A percentile compares a stretch with the other conserved stretches of the same genome.
Evolutionary conservation across 2,329 filamentous ascomycete genomes (phyloP).

Genomic region (Fusarium cicatricum): DNA sequence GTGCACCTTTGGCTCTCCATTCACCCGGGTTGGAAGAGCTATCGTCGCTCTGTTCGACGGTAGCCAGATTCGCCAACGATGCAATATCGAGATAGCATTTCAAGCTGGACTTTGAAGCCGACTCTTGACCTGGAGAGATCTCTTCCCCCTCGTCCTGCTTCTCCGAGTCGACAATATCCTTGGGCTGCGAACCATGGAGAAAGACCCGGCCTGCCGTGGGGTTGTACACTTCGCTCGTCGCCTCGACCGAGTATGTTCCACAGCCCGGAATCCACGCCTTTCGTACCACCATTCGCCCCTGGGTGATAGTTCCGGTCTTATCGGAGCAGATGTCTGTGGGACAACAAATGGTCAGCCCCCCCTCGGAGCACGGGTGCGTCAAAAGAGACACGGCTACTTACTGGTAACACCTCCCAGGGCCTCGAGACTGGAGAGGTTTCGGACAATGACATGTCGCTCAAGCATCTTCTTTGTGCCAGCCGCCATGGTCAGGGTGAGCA

Average conservation of each 20-base stretch:
- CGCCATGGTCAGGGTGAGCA: slow-evolving; percentile 64
- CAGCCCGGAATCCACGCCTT: slow-evolving; percentile 44
- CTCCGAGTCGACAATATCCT: slow-evolving; percentile 1
- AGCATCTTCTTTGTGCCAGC: slow-evolving; percentile 58
- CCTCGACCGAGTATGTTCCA: slow-evolving; percentile 46
- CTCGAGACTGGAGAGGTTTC: slow-evolving; percentile 57
- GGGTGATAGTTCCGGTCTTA: slow-evolving; percentile 47
- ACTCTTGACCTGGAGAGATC: neutral
- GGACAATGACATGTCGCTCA: slow-evolving; percentile 57
- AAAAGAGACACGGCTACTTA: slow-evolving; percentile 40
- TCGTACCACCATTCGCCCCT: slow-evolving; percentile 43
- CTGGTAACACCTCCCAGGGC: slow-evolving; percentile 59
- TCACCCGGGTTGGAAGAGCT: slow-evolving; percentile 51
- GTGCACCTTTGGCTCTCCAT: slow-evolving; percentile 72
- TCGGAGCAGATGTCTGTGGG: slow-evolving; percentile 43
- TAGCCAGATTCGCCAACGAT: slow-evolving; percentile 71
- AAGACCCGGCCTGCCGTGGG: slow-evolving; percentile 36
- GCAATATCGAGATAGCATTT: slow-evolving; percentile 69
- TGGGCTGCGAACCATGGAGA: slow-evolving; percentile 27
- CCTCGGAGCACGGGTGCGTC: slow-evolving; percentile 9
- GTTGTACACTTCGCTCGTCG: slow-evolving; percentile 44
- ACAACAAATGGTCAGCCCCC: slow-evolving; percentile 1
- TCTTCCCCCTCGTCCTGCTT: neutral
- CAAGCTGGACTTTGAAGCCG: slow-evolving; percentile 40
- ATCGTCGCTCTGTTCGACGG: slow-evolving; percentile 58